Evolutionary conservation across 805 yeast species (phyloP), one percentile per base, ranked within the genome.

Genomic region (Metschnikowia kunwiensis): DNA sequence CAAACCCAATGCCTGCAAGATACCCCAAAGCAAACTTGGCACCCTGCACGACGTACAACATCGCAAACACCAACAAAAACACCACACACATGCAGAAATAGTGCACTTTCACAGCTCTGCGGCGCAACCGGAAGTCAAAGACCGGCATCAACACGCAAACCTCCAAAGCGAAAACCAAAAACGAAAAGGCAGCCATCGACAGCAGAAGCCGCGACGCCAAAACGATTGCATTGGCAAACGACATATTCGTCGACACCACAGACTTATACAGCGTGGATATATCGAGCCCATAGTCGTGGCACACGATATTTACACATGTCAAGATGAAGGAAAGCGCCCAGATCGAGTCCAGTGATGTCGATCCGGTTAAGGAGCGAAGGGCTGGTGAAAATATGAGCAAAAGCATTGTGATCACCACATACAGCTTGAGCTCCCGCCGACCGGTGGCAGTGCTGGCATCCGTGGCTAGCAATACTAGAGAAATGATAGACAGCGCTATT

Each of bases 241-340:
- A 77, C 3, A 89, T 62, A 52, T 91, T 93, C 15, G 95, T 87
- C 1, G 95, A 80, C 7, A 88, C 59, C 30, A 77, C 83, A 26
- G 75, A 83, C 54, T 57, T 54, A 46, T 67, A 66, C 27, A 33
- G 45, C 20, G 41, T 30, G 4, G 54, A 48, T n/a, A 72, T 54
- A 43, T 74, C 75, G 51, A 74, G 66, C 24, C 83, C 72, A 56
- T 83, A 82, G 59, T 86, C 86, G 53, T 82, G 80, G 49, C 80
- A 70, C 17, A 80, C 53, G 3, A 88, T 63, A 50, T 87, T 87
- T 28, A 80, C 63, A 8, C 86, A 49, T 21, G 85, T 79, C 11
- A 93, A 65, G 80, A 96, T 82, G 30, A 82, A 78, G 6, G 94
- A 77, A 4, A 93, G 60, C 0, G 95, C 88, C 97, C 97, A 91